phyloP scores from a whole-genome alignment of 176 grass and related monocot genomes.

The Thinopyrum elongatum region DNA sequence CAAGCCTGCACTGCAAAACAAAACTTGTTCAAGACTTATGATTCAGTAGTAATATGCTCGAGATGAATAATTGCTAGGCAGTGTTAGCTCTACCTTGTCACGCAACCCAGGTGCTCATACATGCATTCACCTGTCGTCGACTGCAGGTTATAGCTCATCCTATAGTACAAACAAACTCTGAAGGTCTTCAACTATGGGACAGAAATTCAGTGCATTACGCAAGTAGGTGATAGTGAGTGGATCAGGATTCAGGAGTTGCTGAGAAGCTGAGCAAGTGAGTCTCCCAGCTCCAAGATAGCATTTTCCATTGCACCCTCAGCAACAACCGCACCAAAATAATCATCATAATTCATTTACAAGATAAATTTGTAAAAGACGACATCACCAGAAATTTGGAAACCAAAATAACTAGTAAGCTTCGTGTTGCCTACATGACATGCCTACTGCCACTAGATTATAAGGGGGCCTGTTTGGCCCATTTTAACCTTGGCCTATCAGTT shows the following conservation, averaged over 20 bases:
- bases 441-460: neutral
- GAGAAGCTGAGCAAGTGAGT: neutral
- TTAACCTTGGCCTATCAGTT: neutral
- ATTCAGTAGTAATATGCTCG: neutral
- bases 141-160: conserved; percentile 1
- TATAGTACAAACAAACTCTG: neutral
- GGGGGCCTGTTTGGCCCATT: neutral
- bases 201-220: neutral
- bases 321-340: too few relatives aligned
- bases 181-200: conserved; percentile 17
- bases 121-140: neutral
- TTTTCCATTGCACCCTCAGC: too few relatives aligned
- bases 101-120: neutral
- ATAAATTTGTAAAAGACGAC: neutral
- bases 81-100: neutral
- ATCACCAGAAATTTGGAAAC: neutral
- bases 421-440: neutral
- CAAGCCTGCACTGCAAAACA: neutral
- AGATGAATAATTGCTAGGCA: neutral
- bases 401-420: neutral
- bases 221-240: neutral
- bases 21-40: neutral
- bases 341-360: too few relatives aligned
- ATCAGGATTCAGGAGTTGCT: neutral
- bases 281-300: too few relatives aligned